phyloP scores from a whole-genome alignment of 345 rosid genomes.

The Barbarea vulgaris region DNA sequence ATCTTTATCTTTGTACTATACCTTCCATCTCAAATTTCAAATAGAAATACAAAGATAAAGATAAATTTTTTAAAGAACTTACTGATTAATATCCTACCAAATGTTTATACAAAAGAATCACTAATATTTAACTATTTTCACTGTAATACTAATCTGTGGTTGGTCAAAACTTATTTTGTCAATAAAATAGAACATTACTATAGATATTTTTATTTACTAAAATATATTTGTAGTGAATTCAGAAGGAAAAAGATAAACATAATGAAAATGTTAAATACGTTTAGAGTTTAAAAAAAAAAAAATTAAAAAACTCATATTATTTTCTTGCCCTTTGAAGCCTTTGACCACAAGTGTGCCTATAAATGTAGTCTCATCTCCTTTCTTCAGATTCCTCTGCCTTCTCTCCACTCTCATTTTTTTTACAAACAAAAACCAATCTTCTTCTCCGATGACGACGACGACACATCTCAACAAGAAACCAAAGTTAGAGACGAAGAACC shows the following conservation, averaged over 20 bases:
- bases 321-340: background rate
- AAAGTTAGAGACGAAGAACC: background rate
- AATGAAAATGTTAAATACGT: background rate
- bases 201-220: too few species aligned
- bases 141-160: too few species aligned
- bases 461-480: constrained; percentile 46
- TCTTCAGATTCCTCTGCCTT: constrained; percentile 1
- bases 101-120: too few species aligned
- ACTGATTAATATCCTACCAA: too few species aligned
- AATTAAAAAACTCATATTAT: background rate
- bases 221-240: too few species aligned
- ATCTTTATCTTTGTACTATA: background rate
- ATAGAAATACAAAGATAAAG: too few species aligned
- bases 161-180: background rate
- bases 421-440: background rate
- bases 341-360: constrained; percentile 13
- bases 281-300: background rate
- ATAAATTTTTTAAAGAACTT: too few species aligned
- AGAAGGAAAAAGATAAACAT: background rate
- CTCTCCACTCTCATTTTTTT: constrained; percentile 18
- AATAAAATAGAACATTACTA: too few species aligned
- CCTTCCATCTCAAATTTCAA: background rate
- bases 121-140: background rate
- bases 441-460: constrained; percentile 24
- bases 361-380: constrained; percentile 11